Base-by-base conservation (phyloP, 306 rosid species). In the Luffa acutangula region DNA sequence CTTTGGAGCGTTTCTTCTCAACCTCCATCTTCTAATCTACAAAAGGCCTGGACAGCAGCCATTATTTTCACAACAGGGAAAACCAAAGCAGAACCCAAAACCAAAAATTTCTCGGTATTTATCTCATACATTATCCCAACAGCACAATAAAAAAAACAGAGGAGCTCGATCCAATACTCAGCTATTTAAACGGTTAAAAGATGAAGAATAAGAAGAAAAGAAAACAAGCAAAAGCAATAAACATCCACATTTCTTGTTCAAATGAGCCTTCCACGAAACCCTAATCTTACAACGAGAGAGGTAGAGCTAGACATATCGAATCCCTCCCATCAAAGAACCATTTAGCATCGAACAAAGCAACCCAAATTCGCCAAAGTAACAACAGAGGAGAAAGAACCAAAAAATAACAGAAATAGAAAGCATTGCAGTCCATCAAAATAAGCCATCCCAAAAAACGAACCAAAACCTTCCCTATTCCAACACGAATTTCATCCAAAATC, bases 1-100 rank as follows among this genome's bases (percentile, higher is more conserved):
- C 98, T 79, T 86, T 94, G 5, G 95, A 89, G 80, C 97, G 93
- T 71, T 77, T 89, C 78, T 94, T 92, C 89, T 92, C 95, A 85
- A 83, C 88, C 83, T 86, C 93, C 95, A 91, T 90, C 46, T 53
- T 76, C 76, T 65, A 73, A 25, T 70, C 84, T 73, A 57, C 53
- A 81, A 79, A 75, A 53, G 4, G 34, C 48, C 63, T 75, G 49
- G 10, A 69, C 37, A 69, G 4, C 34, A 33, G 49, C 56, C 69
- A 59, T 43, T 41, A 57, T 53, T 75, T 49, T 31, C 33, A 73
- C 59, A 75, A 33, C 31, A 41, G 43, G n/a, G 70, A 69, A 51
- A 46, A 53, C 49, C 41, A 41, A 13, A 49, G 37, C 45, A 56
- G 31, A 78, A 43, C 17, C 77, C 82, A 75, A 56, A 39, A 39